These are phyloP conservation scores for Hyphopichia homilentoma DNA, from an alignment of 805 yeast genomes.

Conservation along the genomic window DNA sequence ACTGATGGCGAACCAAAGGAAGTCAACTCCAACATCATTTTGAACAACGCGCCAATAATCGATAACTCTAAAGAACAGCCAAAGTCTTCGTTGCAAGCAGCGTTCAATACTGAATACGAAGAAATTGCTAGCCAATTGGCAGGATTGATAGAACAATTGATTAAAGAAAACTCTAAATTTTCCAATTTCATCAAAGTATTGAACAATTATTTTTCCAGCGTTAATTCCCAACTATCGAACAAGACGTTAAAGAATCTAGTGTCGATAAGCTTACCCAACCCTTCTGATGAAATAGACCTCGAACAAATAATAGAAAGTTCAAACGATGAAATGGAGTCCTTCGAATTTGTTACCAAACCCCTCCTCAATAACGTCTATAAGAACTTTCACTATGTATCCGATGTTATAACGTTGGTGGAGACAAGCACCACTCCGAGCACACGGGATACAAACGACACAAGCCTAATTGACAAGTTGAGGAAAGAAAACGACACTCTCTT, in stretches of 20 bases:
- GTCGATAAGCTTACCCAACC: constrained; percentile 19
- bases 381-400: constrained; percentile 28
- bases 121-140: constrained; percentile 30
- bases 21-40: constrained; percentile 22
- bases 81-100: constrained; percentile 9
- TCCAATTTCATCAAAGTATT: constrained; percentile 25
- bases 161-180: constrained; percentile 34
- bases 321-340: constrained; percentile 32
- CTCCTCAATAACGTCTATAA: constrained; percentile 30
- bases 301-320: constrained; percentile 10
- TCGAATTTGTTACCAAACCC: constrained; percentile 32
- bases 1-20: too few relatives aligned
- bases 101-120: constrained; percentile 25
- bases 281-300: constrained; percentile 29
- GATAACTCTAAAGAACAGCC: constrained; percentile 14
- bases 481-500: constrained; percentile 30
- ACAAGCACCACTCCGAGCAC: constrained; percentile 5
- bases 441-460: constrained; percentile 8
- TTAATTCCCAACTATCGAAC: constrained; percentile 24
- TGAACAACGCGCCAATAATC: constrained; percentile 30
- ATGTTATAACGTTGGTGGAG: constrained; percentile 9
- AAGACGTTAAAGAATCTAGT: constrained; percentile 9
- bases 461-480: constrained; percentile 18
- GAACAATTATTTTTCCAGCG: constrained; percentile 22
- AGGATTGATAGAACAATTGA: constrained; percentile 31